Evolutionary conservation across 768 basidiomycete genomes (phyloP), one percentile per base, ranked within the genome.

Genomic region (Mycena floridula): DNA sequence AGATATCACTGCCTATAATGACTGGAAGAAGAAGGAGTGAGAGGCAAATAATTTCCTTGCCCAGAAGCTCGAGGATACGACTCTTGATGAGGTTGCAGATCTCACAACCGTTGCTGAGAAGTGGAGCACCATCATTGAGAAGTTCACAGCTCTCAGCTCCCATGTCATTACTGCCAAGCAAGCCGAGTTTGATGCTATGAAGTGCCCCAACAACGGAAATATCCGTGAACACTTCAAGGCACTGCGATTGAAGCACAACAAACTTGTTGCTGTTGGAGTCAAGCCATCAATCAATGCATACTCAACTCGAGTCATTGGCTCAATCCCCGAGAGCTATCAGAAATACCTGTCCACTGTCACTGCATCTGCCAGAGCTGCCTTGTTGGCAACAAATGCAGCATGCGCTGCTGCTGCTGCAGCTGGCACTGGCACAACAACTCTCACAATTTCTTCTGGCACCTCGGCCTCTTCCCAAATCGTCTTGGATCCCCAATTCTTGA

Each of bases 211-310:
- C 0, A 55, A 59, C 28, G 58, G 47, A 3, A 56, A 63, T 49
- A 54, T 64, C 11, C 54, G 53, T 13, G 43, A 51, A 24, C 65
- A 62, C 46, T 47, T 66, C 7, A 53, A 57, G 11, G 38, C 40
- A 5, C 50, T 69, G 5, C 39, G 41, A 15, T 45, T 48, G 1
- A 54, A 58, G 30, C 37, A 45, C 3, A 58, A 64, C 40, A 49
- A 62, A 37, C 49, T 63, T 7, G 53, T 53, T 1, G 36, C 57
- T 22, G 52, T 58, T 5, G 64, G 63, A 27, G 63, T 67, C 2
- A 36, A 45, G 7, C 62, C 64, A 41, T 54, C 50, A 22, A 54
- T 60, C 7, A 53, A 56, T 4, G 62, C 67, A 22, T 66, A 67
- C 44, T 42, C 44, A 16, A 65, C 57, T 3, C 60, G 57, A 5